phyloP scores from a whole-genome alignment of 441 rosid genomes.

The Croton setiger region DNA sequence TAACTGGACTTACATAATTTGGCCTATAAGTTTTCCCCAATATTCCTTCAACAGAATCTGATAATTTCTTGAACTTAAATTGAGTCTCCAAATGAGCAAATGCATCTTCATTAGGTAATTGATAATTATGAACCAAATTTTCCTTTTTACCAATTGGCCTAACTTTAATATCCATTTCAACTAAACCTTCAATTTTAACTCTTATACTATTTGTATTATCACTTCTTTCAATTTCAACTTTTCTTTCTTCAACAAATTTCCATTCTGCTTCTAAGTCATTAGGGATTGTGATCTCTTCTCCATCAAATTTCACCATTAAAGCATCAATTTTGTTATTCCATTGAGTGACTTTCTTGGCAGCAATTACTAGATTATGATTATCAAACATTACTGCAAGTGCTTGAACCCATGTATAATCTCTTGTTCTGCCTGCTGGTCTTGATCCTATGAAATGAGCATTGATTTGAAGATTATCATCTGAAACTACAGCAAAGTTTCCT shows the following conservation, averaged over 20 bases:
- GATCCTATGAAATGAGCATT: conserved; percentile 91
- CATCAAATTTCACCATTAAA: conserved; percentile 44
- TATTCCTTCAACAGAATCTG: conserved; percentile 70
- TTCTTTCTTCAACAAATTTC: conserved; percentile 30
- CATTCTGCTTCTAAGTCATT: conserved; percentile 57
- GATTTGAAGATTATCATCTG: conserved; percentile 70
- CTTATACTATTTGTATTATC: conserved; percentile 53
- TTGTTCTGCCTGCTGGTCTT: conserved; percentile 65
- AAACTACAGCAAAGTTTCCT: conserved; percentile 79
- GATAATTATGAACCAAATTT: conserved; percentile 68
- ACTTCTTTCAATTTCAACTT: conserved; percentile 60
- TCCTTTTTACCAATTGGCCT: conserved; percentile 71
- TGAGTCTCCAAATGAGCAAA: conserved; percentile 88
- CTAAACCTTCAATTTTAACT: conserved; percentile 52
- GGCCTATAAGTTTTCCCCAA: conserved; percentile 83
- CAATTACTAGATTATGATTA: conserved; percentile 51
- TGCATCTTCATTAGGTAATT: conserved; percentile 57
- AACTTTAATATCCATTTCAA: conserved; percentile 55
- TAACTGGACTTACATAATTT: conserved; percentile 63
- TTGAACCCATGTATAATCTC: conserved; percentile 94
- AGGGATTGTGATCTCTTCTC: conserved; percentile 39
- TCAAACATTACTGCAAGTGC: conserved; percentile 68
- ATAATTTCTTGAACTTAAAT: conserved; percentile 53
- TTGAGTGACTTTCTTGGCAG: conserved; percentile 50
- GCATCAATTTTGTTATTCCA: conserved; percentile 59